Base-by-base conservation (phyloP, 2,329 filamentous ascomycete genomes). In the Cladosporium austrohemisphaericum region DNA sequence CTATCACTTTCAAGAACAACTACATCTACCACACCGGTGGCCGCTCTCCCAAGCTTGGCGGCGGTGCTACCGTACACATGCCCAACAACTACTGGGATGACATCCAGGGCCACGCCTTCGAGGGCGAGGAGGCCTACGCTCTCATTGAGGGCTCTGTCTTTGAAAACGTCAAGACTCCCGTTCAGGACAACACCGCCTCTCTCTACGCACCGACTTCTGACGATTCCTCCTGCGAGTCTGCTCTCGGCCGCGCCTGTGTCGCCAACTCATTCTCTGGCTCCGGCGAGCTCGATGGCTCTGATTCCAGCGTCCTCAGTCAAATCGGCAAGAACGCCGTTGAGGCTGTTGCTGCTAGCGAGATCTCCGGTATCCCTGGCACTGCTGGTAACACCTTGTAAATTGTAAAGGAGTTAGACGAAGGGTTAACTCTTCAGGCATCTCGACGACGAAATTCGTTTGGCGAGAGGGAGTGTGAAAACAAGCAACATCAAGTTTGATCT, bases 1-100 rank as follows among this genome's bases (percentile, higher is more conserved):
- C 75, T 54, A 70, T 82, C 59, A 83, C 80, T 55, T 60, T 83
- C 61, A 77, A 80, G 69, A 71, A 72, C 57, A 83, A 83, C 72
- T 81, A 81, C 68, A 70, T 83, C 60, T 76, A 81, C 72, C 71
- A 79, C 65, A 76, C 75, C 46, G 18, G 32, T 61, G 82, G 81
- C 75, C 82, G 82, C 72, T 80, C 77, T 73, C 81, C 72, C 68
- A 71, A 78, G 61, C 68, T 81, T n/a, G 68, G 65, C 47, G 71
- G 70, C 14, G 76, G 77, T 62, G 78, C 77, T 51, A 73, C 78
- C 37, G 67, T 81, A 45, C 79, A 81, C 65, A 75, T 74, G 36
- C 75, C 79, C 62, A 81, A 80, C 75, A 81, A 81, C 72, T 79
- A 76, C 72, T 80, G 71, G 67, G 71, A 76, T 61, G 70, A 74